Base-by-base conservation (phyloP, 305 asterid genomes). In the Rubia occidens region DNA sequence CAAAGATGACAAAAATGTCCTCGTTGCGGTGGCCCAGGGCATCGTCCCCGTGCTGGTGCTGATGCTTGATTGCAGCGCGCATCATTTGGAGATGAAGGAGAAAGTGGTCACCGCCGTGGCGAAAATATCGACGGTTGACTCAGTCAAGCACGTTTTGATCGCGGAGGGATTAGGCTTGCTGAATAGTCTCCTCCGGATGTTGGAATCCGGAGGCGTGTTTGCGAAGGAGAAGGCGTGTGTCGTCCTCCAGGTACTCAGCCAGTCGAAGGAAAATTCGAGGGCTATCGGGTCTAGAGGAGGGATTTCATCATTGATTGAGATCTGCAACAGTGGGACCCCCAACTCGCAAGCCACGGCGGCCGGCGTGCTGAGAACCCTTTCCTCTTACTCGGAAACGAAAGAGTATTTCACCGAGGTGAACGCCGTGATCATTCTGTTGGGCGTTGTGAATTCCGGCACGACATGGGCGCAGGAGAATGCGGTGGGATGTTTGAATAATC, bases 231-330 rank as follows among this genome's bases (percentile, higher is more conserved):
- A 85, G 53, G 75, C 94, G 6, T 93, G 98, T 53, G 74, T 87
- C 56, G 86, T 88, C 63, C 86, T 93, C 1, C 80, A 62, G 44
- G 88, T 82, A 3, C 29, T 93, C 71, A 87, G 96, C 58, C 83
- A 81, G 61, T 81, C 90, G 0, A 90, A 87, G 86, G 98, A 93
- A 60, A 93, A 87, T 58, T 96, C 97, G 0, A 84, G 95, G 80
- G 96, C 97, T 21, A 85, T 93, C 37, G 95, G 85, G 47, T 90
- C 95, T 64, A 75, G 98, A 71, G 96, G 98, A n/a, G 98, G 97
- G 42, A 78, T 93, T 76, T 86, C 95, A 5, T 84, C 97, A 4
- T 67, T 93, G 73, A 40, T 93, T 43, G 95, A 88, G 63, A 84
- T 93, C 71, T 93, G 98, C 26, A 84, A 81, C 69, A 71, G 74